Base-by-base conservation (phyloP, 352 stramenopile species). In the Phytopythium delawarense region DNA sequence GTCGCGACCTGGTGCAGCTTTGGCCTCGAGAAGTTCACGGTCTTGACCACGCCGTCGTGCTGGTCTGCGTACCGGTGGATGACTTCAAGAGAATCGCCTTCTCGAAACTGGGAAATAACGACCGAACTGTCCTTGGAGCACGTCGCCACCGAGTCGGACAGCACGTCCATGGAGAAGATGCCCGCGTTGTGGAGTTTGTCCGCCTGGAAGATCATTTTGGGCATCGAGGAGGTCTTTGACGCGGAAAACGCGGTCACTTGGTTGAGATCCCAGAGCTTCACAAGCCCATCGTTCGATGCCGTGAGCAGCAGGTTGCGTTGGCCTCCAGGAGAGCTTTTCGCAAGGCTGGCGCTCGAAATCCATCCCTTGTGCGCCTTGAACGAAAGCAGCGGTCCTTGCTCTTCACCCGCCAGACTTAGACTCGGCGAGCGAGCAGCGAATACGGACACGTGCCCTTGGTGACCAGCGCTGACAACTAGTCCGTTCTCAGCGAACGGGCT, bases 221-320 rank as follows among this genome's bases (percentile, higher is more conserved):
- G 64, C 0, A 55, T 68, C 6, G 48, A 55, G 40, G 42, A 11
- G 20, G 42, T 1, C 7, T 49, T 49, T 12, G 68, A 42, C 28
- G 62, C 53, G 11, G 48, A 53, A 11, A 28, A 13, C 2, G 55
- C 28, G 11, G 67, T 72, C 28, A 57, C 75, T 15, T 74, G 67
- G 49, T 88, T 81, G 15, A 88, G 65, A 44, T 85, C 74, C 78
- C 78, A 88, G 1, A 88, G 57, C 60, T 82, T 85, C 20, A 88
- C 48, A 1, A 79, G 61, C 2, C 59, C 62, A 54, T 88, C 78
- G 28, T 88, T 88, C 9, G 75, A 75, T 7, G 75, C 64, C 9
- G 74, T 88, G 7, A 85, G 35, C 1, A 88, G 61, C 15, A 84
- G 25, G 51, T 85, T 84, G 9, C 56, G 28, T 32, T 65, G 67